Evolutionary conservation across 352 stramenopile species (phyloP).

Genomic region (Chrysophaeum taylorii): DNA sequence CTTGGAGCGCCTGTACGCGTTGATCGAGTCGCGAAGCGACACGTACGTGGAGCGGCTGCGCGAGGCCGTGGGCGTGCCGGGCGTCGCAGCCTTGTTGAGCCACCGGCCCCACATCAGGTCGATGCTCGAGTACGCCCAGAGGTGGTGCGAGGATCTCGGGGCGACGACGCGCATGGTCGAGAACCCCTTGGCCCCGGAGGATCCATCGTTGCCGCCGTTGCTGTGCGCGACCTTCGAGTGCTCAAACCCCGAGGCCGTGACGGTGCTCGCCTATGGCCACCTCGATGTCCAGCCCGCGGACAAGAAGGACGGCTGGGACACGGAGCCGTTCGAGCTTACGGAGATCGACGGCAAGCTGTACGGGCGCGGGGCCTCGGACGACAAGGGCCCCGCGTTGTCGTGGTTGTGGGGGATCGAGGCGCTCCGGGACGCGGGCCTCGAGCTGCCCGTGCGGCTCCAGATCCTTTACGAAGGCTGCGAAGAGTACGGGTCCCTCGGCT

Average conservation of each 20-base stretch:
- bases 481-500: conserved; percentile 44
- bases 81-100: conserved; percentile 2
- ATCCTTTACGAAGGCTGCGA: conserved; percentile 57
- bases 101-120: conserved; percentile 39
- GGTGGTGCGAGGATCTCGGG: conserved; percentile 39
- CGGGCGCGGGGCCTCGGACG: conserved; percentile 51
- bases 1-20: background rate
- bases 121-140: conserved; percentile 47
- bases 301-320: conserved; percentile 53
- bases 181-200: conserved; percentile 30
- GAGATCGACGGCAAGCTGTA: conserved; percentile 54
- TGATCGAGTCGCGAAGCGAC: background rate
- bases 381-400: conserved; percentile 52
- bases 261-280: conserved; percentile 52
- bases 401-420: conserved; percentile 54
- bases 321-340: conserved; percentile 53
- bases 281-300: conserved; percentile 56
- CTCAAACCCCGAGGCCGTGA: conserved; percentile 13
- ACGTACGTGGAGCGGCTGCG: background rate
- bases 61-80: background rate
- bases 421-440: conserved; percentile 37
- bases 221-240: conserved; percentile 36
- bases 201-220: conserved; percentile 41
- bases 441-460: conserved; percentile 51
- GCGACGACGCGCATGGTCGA: conserved; percentile 38